Base-by-base conservation (phyloP, 805 yeast species). In the Wickerhamiella cacticola region DNA sequence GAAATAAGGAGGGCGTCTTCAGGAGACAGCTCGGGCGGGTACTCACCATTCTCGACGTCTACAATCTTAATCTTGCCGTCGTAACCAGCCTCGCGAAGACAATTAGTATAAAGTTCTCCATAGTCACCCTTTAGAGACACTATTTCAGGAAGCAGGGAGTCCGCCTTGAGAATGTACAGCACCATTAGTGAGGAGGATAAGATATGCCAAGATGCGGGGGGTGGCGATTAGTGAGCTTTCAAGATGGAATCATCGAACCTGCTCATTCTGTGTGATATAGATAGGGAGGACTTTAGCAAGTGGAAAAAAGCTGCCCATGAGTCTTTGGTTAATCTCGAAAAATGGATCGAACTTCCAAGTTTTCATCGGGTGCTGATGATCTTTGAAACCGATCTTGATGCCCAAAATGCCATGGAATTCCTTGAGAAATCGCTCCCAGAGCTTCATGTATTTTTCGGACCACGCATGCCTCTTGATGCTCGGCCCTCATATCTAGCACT, bases 131-230 rank as follows among this genome's bases (percentile, higher is more conserved):
- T 49, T 13, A 46, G 45, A 12, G 53, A 57, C 22, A 42, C 40
- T 6, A 59, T 53, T 5, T 50, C 54, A 2, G 62, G 61, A 13
- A 51, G 40, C 5, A 63, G 63, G 5, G 55, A 53, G 46, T 65
- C 69, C 15, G 67, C 53, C 50, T 65, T 68, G 25, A 65, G 54
- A n/a, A 65, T 60, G 12, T 67, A 66, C 25, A 61, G 29, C 33
- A 42, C 39, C 46, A 31, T 43, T 9, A 21, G 25, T 15, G 23
- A 31, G 28, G 28, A 25, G 10, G 35, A 31, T 31, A 31, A 31
- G 35, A 31, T 15, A 7, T 7, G 28, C 10, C 28, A 25, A 25
- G 28, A n/a, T n/a, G n/a, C n/a, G n/a, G n/a, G n/a, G n/a, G n/a
- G n/a, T n/a, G n/a, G n/a, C n/a, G 36, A 31, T 31, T 31, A 31